Percentiles rank a stretch among this genome's conserved stretches.
Evolutionary conservation across 2,329 filamentous ascomycete genomes (phyloP).

Genomic region (Venturia oleaginea): DNA sequence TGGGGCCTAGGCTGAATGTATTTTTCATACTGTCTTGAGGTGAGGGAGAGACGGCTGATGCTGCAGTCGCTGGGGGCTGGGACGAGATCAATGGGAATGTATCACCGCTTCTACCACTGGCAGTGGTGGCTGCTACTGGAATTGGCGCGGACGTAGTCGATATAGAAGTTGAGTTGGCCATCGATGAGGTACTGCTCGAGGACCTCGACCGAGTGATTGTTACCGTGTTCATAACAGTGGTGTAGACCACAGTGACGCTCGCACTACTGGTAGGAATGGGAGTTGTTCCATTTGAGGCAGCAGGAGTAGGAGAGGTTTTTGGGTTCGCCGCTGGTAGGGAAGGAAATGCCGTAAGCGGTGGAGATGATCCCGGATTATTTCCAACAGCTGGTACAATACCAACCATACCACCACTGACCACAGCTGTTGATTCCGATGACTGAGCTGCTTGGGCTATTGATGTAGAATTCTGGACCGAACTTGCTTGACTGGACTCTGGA

Average conservation of each 20-base stretch:
- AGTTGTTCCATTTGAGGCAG: not conserved
- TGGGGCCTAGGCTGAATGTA: not conserved
- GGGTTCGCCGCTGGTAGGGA: slow-evolving; percentile 10
- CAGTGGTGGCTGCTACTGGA: not conserved
- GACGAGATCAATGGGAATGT: slow-evolving; percentile 8
- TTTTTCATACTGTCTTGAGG: not conserved
- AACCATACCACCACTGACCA: slow-evolving; percentile 11
- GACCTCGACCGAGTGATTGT: not conserved
- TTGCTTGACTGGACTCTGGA: not conserved
- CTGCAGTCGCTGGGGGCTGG: not conserved
- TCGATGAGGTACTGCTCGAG: not conserved
- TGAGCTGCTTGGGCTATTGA: not conserved
- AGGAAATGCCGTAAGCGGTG: slow-evolving; percentile 9
- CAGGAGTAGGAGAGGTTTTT: not conserved
- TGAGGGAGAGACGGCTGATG: not conserved
- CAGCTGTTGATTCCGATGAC: not conserved
- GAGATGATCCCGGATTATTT: slow-evolving; percentile 8
- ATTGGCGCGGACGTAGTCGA: not conserved
- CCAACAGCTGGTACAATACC: slow-evolving; percentile 12
- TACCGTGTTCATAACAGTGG: not conserved
- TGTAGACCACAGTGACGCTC: not conserved
- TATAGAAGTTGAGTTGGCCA: not conserved
- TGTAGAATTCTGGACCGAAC: not conserved
- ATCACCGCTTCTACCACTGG: slow-evolving; percentile 1
- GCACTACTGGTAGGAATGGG: not conserved